Evolutionary conservation across 2,329 filamentous ascomycete genomes (phyloP), one percentile per base, ranked within the genome.

Genomic region (Alternaria gaisen): DNA sequence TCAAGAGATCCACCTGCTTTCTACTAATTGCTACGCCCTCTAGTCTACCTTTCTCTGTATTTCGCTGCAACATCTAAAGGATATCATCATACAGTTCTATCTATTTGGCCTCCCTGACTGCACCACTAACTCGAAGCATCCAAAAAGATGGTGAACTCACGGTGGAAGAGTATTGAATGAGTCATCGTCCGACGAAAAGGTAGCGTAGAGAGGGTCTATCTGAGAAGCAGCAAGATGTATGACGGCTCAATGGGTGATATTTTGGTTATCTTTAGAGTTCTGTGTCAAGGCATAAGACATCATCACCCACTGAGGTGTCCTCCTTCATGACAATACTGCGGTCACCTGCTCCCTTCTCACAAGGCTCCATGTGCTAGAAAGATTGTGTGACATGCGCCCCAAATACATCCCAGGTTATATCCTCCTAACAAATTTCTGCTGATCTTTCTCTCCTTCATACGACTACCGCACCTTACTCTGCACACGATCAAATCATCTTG

Each of bases 401-500:
- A 47, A 47, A 11, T 34, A 5, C 1, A 34, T 36, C 14, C 18
- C 18, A 48, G 2, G 11, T n/a, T n/a, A 36, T 24, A 48, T 24
- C 8, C 12, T 34, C 20, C 7, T 11, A 48, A 48, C 3, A 12
- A 48, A 48, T 11, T 16, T 20, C 20, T 10, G 22, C 8, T 4
- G 7, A 26, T 28, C 7, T 12, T 26, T 28, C 16, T n/a, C 38
- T 12, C 18, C 10, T 5, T 6, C 1, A 32, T 20, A 11, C 8
- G 3, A 7, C 2, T 30, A 3, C 18, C 6, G 10, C 18, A 5
- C 11, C 40, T 14, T 41, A 11, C 18, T 22, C 5, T 7, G 10
- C 10, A 41, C 10, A 14, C 40, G 6, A 12, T 63, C 36, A 67
- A 16, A 44, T 60, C 5, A 36, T 52, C 26, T 60, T 66, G 11